These are phyloP conservation scores for Tylopilus orsonianus DNA, from an alignment of 1,284 basidiomycete genomes.

Conservation along the genomic window DNA sequence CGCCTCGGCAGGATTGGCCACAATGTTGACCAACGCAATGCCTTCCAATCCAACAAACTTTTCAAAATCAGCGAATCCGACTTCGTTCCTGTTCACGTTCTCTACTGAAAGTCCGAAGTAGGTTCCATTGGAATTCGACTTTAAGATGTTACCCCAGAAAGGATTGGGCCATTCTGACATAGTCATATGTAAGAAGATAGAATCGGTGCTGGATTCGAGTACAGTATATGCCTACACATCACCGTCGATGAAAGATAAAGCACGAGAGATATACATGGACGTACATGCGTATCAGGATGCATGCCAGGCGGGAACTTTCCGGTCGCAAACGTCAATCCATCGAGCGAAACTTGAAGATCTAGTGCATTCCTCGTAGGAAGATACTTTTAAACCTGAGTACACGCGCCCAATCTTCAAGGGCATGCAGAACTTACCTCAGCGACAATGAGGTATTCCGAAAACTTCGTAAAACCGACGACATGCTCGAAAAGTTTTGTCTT, in stretches of 20 bases:
- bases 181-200: slow-evolving; percentile 95
- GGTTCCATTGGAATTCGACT: slow-evolving; percentile 97
- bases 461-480: slow-evolving; percentile 94
- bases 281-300: slow-evolving; percentile 82
- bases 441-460: slow-evolving; percentile 93
- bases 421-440: slow-evolving; percentile 67
- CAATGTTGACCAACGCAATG: slow-evolving; percentile 91
- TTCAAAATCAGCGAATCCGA: slow-evolving; percentile 96
- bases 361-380: slow-evolving; percentile 59
- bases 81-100: slow-evolving; percentile 85
- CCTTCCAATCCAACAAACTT: slow-evolving; percentile 97
- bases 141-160: slow-evolving; percentile 92
- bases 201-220: slow-evolving; percentile 89
- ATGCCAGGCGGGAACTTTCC: slow-evolving; percentile 90
- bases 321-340: slow-evolving; percentile 81
- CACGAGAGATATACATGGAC: slow-evolving; percentile 28
- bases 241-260: slow-evolving; percentile 3
- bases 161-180: slow-evolving; percentile 74
- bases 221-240: slow-evolving; percentile 80
- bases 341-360: slow-evolving; percentile 88
- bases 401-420: neutral
- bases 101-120: slow-evolving; percentile 89
- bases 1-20: slow-evolving; percentile 80
- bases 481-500: slow-evolving; percentile 81
- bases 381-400: slow-evolving; percentile 44